Percentiles rank a stretch among this genome's conserved stretches.
Conservation (phyloP, 1,284 basidiomycete genomes). For the Austropuccinia psidii region DNA sequence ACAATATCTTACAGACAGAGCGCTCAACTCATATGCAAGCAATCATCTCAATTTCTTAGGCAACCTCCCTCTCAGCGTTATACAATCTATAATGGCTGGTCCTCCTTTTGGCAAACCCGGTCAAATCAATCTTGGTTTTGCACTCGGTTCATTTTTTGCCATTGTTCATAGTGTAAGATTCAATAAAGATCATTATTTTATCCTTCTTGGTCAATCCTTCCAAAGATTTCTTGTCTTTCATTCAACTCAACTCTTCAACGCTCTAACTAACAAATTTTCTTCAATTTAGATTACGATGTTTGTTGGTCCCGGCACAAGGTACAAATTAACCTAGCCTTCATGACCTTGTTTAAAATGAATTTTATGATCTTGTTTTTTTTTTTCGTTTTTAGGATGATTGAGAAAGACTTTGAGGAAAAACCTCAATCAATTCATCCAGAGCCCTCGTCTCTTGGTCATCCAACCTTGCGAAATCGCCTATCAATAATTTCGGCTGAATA, state of each 20-base stretch:
- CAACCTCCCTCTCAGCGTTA: slow-evolving; percentile 21
- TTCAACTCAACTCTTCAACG: not conserved
- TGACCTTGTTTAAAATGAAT: no score
- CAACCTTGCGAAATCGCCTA: no score
- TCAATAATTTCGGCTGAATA: no score
- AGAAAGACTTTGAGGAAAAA: no score
- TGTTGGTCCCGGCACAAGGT: slow-evolving; percentile 24
- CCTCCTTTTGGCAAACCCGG: slow-evolving; percentile 24
- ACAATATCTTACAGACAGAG: not conserved
- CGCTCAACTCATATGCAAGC: not conserved
- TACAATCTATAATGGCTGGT: slow-evolving; percentile 1
- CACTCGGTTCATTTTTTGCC: slow-evolving; percentile 22
- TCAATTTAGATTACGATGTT: slow-evolving; percentile 2
- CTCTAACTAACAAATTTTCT: not conserved
- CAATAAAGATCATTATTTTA: not conserved
- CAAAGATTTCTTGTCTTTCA: not conserved
- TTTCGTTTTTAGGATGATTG: no score
- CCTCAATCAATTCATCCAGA: no score
- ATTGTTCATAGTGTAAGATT: slow-evolving; percentile 21
- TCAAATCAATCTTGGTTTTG: slow-evolving; percentile 10
- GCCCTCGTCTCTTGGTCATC: no score
- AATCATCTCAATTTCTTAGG: not conserved
- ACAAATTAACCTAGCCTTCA: no score
- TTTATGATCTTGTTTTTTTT: no score
- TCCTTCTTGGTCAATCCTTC: not conserved